These are phyloP conservation scores for Yarrowia sp. DNA, from an alignment of 805 yeast species.

Conservation along the genomic window DNA sequence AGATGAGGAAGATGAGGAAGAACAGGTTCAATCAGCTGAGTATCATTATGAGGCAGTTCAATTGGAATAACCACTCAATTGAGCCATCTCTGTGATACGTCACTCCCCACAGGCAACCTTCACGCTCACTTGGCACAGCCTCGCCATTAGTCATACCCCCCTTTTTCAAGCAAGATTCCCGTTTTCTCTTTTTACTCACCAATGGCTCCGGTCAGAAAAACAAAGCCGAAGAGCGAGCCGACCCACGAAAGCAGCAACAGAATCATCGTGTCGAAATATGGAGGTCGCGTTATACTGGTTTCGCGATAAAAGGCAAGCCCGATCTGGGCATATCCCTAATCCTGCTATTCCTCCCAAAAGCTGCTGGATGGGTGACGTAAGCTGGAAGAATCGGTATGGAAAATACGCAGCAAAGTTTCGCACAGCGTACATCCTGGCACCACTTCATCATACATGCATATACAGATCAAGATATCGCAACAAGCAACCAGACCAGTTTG, in stretches of 20 bases:
- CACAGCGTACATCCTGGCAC: neutral
- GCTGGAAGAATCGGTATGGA: neutral
- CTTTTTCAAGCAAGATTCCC: too few species aligned
- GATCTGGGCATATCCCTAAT: conserved; percentile 33
- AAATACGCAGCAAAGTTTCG: neutral
- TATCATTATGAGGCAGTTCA: too few species aligned
- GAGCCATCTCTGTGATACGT: too few species aligned
- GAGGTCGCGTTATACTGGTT: conserved; percentile 4
- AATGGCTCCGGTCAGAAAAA: conserved; percentile 56
- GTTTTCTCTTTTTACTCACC: conserved; percentile 6
- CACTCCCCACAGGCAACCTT: too few species aligned
- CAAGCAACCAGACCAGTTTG: neutral
- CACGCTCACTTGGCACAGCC: too few species aligned
- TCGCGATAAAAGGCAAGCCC: conserved; percentile 16
- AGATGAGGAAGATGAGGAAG: neutral
- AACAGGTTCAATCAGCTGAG: too few species aligned
- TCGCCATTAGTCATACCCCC: too few species aligned
- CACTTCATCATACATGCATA: conserved; percentile 35
- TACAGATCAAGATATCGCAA: conserved; percentile 28
- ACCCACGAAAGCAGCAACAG: conserved; percentile 63
- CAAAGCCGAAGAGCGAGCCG: conserved; percentile 68
- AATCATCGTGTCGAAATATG: conserved; percentile 55
- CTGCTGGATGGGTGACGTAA: too few species aligned
- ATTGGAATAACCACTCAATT: too few species aligned
- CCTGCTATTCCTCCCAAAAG: conserved; percentile 29